phyloP scores from a whole-genome alignment of 1,284 basidiomycete genomes.

The Cryptococcus sp. region DNA sequence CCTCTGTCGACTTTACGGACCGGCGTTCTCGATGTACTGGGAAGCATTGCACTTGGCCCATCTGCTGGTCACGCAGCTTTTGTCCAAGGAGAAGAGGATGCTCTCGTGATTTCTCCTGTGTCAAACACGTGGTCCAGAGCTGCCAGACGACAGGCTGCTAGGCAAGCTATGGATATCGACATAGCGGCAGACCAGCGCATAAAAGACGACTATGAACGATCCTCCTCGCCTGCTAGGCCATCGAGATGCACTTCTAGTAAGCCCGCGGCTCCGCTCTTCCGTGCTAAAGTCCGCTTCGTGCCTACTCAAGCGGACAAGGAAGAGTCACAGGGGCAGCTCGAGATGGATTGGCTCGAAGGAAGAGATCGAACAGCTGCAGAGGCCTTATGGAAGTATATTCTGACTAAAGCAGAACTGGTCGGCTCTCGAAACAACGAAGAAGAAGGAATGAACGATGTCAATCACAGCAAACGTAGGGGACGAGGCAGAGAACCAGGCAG shows the following conservation, averaged over 20 bases:
- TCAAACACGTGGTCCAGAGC: constrained; percentile 73
- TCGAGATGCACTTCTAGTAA: not conserved
- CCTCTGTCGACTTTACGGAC: constrained; percentile 50
- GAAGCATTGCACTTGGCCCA: constrained; percentile 10
- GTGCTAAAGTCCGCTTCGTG: constrained; percentile 20
- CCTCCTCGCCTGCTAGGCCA: not conserved
- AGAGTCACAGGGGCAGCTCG: constrained; percentile 7
- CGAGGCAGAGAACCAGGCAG: not conserved
- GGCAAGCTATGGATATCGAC: not conserved
- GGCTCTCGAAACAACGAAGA: constrained; percentile 13
- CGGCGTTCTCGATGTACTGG: constrained; percentile 21
- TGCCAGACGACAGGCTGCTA: constrained; percentile 54
- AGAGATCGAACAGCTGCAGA: constrained; percentile 64
- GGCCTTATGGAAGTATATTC: constrained; percentile 65
- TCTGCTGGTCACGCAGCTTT: not conserved
- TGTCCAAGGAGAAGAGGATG: not conserved
- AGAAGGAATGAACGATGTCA: not conserved
- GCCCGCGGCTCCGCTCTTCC: constrained; percentile 31
- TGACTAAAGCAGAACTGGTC: constrained; percentile 50
- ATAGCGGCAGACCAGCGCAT: not conserved
- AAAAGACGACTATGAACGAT: not conserved
- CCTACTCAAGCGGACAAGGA: constrained; percentile 11
- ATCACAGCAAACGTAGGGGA: not conserved
- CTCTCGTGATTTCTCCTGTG: constrained; percentile 55
- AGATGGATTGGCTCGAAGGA: constrained; percentile 65